Evolutionary conservation across 2,329 filamentous ascomycete genomes (phyloP), one percentile per base, ranked within the genome.

Genomic region (Fonsecaea nubica): DNA sequence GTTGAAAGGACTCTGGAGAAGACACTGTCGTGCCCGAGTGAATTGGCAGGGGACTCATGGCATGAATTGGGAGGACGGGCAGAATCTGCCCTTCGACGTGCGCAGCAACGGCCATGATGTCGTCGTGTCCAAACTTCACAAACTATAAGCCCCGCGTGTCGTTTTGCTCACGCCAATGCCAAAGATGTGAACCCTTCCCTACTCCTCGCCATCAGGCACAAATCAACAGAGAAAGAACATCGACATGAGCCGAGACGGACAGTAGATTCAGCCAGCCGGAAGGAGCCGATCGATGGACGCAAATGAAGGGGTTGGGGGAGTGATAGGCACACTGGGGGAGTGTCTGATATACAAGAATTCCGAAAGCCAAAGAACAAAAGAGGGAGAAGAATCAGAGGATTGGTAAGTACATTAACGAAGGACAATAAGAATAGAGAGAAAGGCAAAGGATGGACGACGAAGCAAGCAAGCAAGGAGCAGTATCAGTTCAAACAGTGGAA

Each of bases 41-140:
- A 13, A 67, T 54, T 36, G 64, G 64, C 30, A 61, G 18, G 35
- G 58, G n/a, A 25, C 52, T 67, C 56, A 68, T 48, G 40, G 65
- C 62, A 38, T 72, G 70, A 30, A 69, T 30, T 40, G 69, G 68
- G 33, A 68, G 45, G 15, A 65, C 40, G 18, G 71, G 70, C 30
- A 73, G 59, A 48, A 64, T 30, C 48, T 70, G 66, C 25, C 66
- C 66, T 18, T 68, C 63, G 35, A 66, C 52, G 36, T 65, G 58
- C 48, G 66, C 63, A 55, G 66, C 54, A 60, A 68, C 57, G 18
- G 57, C 48, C 15, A 60, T 56, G 32, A 15, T 25, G 25, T 25
- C 58, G 55, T 25, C 18, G 33, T 42, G 32, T 10, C 33, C 35
- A 10, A 59, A 33, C 32, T 35, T 10, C 13, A 45, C 18, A 35